A percentile compares a stretch with the other conserved stretches of the same genome.
These are phyloP conservation scores for Naganishia sp. DNA, from an alignment of 1,284 basidiomycete species.

Conservation along the genomic window DNA sequence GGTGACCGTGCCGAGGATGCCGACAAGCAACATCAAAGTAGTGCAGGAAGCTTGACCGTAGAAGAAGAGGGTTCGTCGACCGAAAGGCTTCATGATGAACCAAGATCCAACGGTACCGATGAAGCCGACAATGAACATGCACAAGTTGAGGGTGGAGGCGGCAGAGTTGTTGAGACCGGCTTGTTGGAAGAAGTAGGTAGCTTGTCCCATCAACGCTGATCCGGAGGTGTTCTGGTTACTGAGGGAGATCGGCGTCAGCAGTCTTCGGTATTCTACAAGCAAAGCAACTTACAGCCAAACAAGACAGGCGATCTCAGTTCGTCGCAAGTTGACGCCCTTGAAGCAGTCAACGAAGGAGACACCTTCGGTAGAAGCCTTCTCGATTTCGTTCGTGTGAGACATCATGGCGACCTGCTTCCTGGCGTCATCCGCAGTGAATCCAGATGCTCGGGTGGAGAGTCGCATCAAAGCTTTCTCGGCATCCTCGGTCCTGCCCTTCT, in stretches of 20 bases:
- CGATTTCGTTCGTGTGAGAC: conserved; percentile 54
- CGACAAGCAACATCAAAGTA: conserved; percentile 42
- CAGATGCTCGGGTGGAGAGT: conserved; percentile 35
- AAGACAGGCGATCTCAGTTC: conserved; percentile 52
- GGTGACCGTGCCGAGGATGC: conserved; percentile 37
- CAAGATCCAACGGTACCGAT: conserved; percentile 49
- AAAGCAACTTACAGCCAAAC: conserved; percentile 43
- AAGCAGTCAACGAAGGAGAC: conserved; percentile 53
- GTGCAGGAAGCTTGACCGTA: conserved; percentile 40
- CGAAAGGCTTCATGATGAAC: conserved; percentile 50
- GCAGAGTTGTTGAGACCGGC: conserved; percentile 44
- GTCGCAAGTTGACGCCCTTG: conserved; percentile 51
- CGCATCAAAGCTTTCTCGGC: conserved; percentile 46
- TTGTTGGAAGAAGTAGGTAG: conserved; percentile 50
- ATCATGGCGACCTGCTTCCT: conserved; percentile 49
- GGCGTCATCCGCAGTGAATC: conserved; percentile 39
- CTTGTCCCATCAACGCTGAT: conserved; percentile 43
- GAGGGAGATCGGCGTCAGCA: too few relatives aligned
- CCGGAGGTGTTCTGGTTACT: conserved; percentile 10
- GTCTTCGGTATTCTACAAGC: background rate
- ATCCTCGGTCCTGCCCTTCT: conserved; percentile 44
- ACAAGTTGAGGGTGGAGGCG: conserved; percentile 48
- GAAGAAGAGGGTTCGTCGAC: conserved; percentile 51
- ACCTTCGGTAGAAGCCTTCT: conserved; percentile 46
- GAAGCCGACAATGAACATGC: conserved; percentile 45